These are phyloP conservation scores for Durusdinium trenchii DNA, from an alignment of 73 alveolate species.

Conservation along the genomic window DNA sequence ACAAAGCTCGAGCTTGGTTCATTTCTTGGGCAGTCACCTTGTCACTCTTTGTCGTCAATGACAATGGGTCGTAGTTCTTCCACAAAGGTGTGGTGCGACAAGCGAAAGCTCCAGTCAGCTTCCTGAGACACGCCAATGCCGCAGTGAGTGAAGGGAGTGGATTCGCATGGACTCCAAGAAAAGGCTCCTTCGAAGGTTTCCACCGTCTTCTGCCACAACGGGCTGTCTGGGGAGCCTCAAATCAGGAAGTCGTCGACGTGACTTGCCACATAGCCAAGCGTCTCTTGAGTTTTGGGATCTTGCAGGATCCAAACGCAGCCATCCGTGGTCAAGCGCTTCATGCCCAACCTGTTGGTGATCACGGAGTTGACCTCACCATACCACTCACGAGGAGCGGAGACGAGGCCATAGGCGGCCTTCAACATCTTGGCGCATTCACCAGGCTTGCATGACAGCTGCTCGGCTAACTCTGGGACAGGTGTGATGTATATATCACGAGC, in stretches of 20 bases:
- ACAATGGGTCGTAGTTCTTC: background rate
- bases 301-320: background rate
- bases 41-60: background rate
- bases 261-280: background rate
- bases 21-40: background rate
- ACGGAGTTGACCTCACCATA: background rate
- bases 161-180: slow-evolving; percentile 1
- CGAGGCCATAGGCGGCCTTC: slow-evolving; percentile 5
- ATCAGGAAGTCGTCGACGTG: slow-evolving; percentile 38
- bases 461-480: background rate
- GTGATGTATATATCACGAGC: background rate
- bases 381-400: slow-evolving; percentile 38
- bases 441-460: background rate
- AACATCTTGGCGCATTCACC: background rate
- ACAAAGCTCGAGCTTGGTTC: background rate
- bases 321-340: background rate
- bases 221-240: background rate
- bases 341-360: background rate
- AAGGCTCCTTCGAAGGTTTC: background rate
- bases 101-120: background rate
- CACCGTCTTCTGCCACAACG: background rate
- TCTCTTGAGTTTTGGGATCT: background rate
- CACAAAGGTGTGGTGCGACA: background rate
- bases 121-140: background rate
- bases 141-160: background rate